A percentile compares a stretch with the other conserved stretches of the same genome.
phyloP scores from a whole-genome alignment of 306 rosid species.

The Malus sieversii region DNA sequence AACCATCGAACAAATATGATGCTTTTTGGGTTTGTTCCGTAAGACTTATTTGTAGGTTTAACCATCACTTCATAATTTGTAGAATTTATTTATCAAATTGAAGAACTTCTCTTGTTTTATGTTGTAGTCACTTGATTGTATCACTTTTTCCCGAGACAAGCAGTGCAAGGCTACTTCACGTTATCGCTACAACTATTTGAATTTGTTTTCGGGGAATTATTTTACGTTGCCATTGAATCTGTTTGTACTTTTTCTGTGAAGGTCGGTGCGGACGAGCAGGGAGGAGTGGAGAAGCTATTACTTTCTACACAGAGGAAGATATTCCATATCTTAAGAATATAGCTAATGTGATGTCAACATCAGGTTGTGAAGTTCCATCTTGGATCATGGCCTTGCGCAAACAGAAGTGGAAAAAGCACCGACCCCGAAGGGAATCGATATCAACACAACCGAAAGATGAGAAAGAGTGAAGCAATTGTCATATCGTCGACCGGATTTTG shows the following conservation, averaged over 20 bases:
- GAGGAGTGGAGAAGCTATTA: conserved; percentile 83
- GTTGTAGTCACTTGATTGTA: not conserved
- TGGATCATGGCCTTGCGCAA: conserved; percentile 58
- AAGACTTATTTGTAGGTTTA: not conserved
- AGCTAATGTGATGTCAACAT: conserved; percentile 72
- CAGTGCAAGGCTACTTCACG: not conserved
- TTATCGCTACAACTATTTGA: not conserved
- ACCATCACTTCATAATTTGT: not conserved
- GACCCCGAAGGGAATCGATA: conserved; percentile 72
- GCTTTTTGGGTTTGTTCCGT: not conserved
- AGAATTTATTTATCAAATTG: not conserved
- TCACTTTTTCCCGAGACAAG: not conserved
- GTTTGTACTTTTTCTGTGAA: conserved; percentile 23
- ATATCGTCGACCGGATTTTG: not conserved
- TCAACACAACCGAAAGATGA: conserved; percentile 47
- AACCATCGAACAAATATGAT: not conserved
- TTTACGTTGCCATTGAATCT: conserved; percentile 3
- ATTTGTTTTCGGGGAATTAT: not conserved
- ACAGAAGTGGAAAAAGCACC: conserved; percentile 87
- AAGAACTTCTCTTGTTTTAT: not conserved
- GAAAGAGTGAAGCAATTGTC: not conserved
- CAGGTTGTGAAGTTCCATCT: conserved; percentile 90
- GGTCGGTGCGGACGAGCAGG: conserved; percentile 99
- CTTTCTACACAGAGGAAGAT: conserved; percentile 80
- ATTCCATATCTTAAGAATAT: conserved; percentile 69